Evolutionary conservation across 2,329 filamentous ascomycete species (phyloP).

Genomic region (Colletotrichum lentis): DNA sequence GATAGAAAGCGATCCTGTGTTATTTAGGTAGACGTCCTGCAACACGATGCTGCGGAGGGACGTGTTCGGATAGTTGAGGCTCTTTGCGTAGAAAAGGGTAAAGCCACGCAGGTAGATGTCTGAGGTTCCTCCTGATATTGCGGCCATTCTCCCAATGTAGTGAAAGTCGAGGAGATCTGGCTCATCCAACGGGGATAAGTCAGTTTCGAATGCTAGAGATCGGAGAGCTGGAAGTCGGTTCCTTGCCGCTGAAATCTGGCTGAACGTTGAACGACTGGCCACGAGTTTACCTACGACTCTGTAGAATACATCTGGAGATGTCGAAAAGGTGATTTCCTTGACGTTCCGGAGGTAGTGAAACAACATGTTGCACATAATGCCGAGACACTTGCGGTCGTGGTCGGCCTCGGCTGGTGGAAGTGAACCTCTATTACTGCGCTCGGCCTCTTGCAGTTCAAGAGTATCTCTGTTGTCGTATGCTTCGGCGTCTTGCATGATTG

Average conservation of each 20-base stretch:
- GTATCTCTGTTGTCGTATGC: neutral
- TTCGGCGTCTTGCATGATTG: no score
- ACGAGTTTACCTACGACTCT: neutral
- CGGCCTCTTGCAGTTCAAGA: no score
- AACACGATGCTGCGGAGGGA: neutral
- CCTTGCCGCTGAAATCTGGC: neutral
- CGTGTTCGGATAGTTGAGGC: no score
- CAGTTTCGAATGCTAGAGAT: neutral
- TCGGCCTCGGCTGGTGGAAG: no score
- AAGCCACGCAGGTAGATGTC: neutral
- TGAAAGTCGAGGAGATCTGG: rapidly evolving
- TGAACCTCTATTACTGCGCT: no score
- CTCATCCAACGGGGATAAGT: rapidly evolving
- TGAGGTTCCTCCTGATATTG: neutral
- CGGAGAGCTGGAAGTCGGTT: neutral
- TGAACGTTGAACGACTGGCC: neutral
- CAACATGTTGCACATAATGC: neutral
- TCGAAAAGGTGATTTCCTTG: neutral
- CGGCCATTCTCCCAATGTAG: neutral
- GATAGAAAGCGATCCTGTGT: neutral
- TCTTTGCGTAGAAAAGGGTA: rapidly evolving
- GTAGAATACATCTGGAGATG: neutral
- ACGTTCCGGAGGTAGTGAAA: neutral
- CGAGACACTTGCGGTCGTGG: no score
- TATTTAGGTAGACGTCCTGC: neutral